A percentile compares a stretch with the other conserved stretches of the same genome.
Conservation (phyloP, 192 early-diverging fungal genomes). For the Gorgonomyces haynaldii region DNA sequence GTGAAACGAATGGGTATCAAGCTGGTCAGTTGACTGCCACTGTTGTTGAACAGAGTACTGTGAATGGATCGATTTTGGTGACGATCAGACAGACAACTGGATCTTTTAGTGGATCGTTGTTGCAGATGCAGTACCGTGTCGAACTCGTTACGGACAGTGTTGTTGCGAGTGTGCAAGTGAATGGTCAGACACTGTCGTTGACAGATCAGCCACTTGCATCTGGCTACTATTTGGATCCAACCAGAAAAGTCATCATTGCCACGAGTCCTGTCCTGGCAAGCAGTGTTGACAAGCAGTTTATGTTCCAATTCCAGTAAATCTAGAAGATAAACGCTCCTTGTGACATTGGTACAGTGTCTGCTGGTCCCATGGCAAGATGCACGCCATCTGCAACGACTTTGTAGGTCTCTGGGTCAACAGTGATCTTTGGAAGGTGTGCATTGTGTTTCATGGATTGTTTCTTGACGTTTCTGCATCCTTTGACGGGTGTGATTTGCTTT, state of each 20-base stretch:
- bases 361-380: conserved; percentile 57
- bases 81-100: background rate
- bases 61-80: background rate
- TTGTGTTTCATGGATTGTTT: conserved; percentile 88
- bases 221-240: too few relatives aligned
- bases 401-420: conserved; percentile 89
- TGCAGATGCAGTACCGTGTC: background rate
- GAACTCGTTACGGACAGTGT: too few relatives aligned
- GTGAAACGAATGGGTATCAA: background rate
- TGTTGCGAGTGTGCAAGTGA: too few relatives aligned
- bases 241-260: background rate
- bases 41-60: background rate
- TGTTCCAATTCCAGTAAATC: too few relatives aligned
- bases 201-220: too few relatives aligned
- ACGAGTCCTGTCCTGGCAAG: background rate
- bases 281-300: too few relatives aligned
- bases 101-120: background rate
- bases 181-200: too few relatives aligned
- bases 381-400: conserved; percentile 69
- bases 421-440: conserved; percentile 57
- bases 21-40: background rate
- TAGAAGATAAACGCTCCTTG: conserved; percentile 32
- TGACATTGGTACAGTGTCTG: conserved; percentile 54
- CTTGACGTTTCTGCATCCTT: conserved; percentile 59
- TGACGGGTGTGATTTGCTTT: conserved; percentile 60